Base-by-base conservation (phyloP, 257 asterid genomes). In the Solanum tacnaense region DNA sequence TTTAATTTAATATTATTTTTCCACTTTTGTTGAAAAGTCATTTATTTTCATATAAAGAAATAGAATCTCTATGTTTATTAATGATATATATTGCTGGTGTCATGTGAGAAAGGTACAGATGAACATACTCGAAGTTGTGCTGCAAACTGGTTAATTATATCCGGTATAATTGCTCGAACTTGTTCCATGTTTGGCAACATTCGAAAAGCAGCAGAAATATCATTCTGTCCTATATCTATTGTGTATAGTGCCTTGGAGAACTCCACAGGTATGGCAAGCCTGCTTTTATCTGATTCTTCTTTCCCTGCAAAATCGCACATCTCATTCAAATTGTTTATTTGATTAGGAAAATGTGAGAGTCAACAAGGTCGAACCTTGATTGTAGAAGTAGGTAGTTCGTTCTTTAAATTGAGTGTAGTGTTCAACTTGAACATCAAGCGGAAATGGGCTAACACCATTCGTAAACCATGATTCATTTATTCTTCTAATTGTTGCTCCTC, bases 201-300 rank as follows among this genome's bases (percentile, higher is more conserved):
- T 84, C 93, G 76, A 58, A 90, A 87, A 79, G 91, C 93, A 81
- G 84, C 83, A 27, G 88, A 34, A 34, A 93, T 75, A 82, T 93
- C 97, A 52, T 89, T 89, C 18, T 94, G 95, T 41, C 95, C 97
- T 5, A 94, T 90, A 74, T 93, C 95, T 4, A 94, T 41, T 1
- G 92, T 88, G 91, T 92, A 93, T 52, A 94, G 91, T 31, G 95
- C 92, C 62, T 82, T 84, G 5, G 93, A 89, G 85, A 92, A 93
- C 1, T 93, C 93, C 38, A 39, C n/a, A 1, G 93, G 92, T 87
- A 86, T 88, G 18, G 95, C 93, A 7, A 93, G 91, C 84, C 86
- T 90, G 27, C 31, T 74, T 36, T 36, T 74, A 74, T 74, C 84
- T 39, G 65, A 56, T 56, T 56, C 65, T 56, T 56, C 65, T 56